Conservation (phyloP, 177 flowering plant species). For the Vitis hybrid region DNA sequence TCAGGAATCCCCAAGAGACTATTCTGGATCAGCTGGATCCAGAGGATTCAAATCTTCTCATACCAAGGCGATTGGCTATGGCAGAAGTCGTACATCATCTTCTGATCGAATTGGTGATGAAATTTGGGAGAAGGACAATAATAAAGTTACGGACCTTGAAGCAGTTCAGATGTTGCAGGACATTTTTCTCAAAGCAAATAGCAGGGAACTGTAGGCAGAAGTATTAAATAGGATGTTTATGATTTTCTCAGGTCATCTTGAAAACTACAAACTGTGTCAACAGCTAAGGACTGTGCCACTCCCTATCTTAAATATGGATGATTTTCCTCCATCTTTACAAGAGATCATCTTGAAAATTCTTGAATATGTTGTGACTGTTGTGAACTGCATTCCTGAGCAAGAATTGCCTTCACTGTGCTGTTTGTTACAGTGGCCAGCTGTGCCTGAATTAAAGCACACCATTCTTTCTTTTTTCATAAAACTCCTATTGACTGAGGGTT, state of each 20-base stretch:
- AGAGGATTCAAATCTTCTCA: constrained; percentile 47
- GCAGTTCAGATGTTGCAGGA: constrained; percentile 47
- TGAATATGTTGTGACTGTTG: constrained; percentile 23
- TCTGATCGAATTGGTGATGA: constrained; percentile 64
- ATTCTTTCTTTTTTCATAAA: constrained; percentile 88
- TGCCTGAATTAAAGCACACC: constrained; percentile 78
- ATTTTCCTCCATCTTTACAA: too few relatives aligned
- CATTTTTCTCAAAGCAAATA: too few relatives aligned
- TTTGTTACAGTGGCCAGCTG: constrained; percentile 84
- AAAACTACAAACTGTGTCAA: constrained; percentile 92
- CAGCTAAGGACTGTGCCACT: constrained; percentile 91
- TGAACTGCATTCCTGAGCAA: constrained; percentile 96
- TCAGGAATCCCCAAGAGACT: constrained; percentile 26
- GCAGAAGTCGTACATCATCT: constrained; percentile 58
- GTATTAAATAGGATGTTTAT: constrained; percentile 94
- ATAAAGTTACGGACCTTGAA: constrained; percentile 87
- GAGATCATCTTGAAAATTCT: too few relatives aligned
- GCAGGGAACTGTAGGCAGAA: constrained; percentile 79
- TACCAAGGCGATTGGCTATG: constrained; percentile 48
- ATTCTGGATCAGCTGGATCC: constrained; percentile 30
- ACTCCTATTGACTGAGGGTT: constrained; percentile 39
- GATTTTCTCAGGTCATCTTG: constrained; percentile 92
- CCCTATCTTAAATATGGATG: constrained; percentile 57
- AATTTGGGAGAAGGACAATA: constrained; percentile 70
- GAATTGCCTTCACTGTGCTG: constrained; percentile 95